These are phyloP conservation scores for Sordariomycetes sp. DNA, from an alignment of 2,329 filamentous ascomycete genomes.

Conservation along the genomic window DNA sequence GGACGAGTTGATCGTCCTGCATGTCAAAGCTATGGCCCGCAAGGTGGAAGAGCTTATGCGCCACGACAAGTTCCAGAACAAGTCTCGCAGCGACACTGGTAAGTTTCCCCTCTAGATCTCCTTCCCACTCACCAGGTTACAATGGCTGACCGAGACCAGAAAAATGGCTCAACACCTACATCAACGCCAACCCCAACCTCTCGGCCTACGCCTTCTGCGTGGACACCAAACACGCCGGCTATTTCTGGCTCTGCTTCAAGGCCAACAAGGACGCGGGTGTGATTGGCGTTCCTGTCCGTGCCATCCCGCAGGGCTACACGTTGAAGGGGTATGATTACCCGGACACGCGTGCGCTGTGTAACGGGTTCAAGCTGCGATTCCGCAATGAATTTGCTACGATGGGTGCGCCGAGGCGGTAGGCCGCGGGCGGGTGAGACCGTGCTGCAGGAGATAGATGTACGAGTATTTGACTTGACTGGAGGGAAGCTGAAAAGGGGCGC, in stretches of 20 bases:
- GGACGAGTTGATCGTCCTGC: constrained; percentile 93
- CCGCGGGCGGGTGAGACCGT: neutral
- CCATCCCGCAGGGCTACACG: constrained; percentile 90
- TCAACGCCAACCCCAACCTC: constrained; percentile 87
- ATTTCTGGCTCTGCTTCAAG: constrained; percentile 96
- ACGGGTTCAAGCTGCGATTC: constrained; percentile 87
- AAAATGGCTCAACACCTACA: constrained; percentile 92
- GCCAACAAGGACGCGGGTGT: constrained; percentile 66
- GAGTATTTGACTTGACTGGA: too few species aligned
- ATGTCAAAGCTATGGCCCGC: constrained; percentile 94
- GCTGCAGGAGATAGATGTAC: too few species aligned
- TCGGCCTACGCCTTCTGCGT: constrained; percentile 95
- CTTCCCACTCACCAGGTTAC: constrained; percentile 3
- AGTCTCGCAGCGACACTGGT: constrained; percentile 76
- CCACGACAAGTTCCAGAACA: constrained; percentile 86
- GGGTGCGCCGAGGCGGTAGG: constrained; percentile 25
- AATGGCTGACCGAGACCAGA: constrained; percentile 42
- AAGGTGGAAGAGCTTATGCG: constrained; percentile 96
- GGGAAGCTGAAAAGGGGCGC: neutral
- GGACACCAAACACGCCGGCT: constrained; percentile 82
- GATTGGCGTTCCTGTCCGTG: constrained; percentile 75
- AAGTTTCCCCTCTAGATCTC: constrained; percentile 29
- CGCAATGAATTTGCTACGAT: constrained; percentile 57
- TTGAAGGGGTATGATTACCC: constrained; percentile 83
- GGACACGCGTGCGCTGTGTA: constrained; percentile 90